Percentiles rank a stretch among this genome's conserved stretches.
phyloP scores from a whole-genome alignment of 331 rosid species.

The Phaseolus coccineus region DNA sequence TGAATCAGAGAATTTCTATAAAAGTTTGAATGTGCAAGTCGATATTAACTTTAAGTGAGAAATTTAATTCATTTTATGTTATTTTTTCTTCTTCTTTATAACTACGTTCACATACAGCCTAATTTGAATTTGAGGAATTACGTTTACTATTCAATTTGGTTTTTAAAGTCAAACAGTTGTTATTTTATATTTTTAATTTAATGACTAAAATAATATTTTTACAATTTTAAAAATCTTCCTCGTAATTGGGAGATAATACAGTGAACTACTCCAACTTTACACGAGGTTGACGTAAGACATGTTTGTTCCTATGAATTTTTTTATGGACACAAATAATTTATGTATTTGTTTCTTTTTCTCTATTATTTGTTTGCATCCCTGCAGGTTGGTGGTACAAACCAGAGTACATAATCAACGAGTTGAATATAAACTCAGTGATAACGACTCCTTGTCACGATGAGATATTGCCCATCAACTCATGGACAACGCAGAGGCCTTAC shows the following conservation, averaged over 20 bases:
- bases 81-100: not conserved
- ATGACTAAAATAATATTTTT: not conserved
- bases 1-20: no score
- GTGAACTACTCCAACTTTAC: not conserved
- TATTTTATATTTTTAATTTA: not conserved
- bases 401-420: conserved; percentile 76
- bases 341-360: not conserved
- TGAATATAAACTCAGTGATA: conserved; percentile 83
- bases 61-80: not conserved
- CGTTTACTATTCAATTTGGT: not conserved
- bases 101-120: not conserved
- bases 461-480: conserved; percentile 73
- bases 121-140: not conserved
- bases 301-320: no score
- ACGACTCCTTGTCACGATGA: conserved; percentile 86
- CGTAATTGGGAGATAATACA: not conserved
- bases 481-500: conserved; percentile 74
- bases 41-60: not conserved
- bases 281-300: not conserved
- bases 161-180: not conserved
- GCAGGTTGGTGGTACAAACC: conserved; percentile 95
- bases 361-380: not conserved
- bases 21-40: no score
- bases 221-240: no score
- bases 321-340: not conserved